A percentile compares a stretch with the other conserved stretches of the same genome.
phyloP scores from a whole-genome alignment of 352 stramenopile species.

The Phytophthora europaea region DNA sequence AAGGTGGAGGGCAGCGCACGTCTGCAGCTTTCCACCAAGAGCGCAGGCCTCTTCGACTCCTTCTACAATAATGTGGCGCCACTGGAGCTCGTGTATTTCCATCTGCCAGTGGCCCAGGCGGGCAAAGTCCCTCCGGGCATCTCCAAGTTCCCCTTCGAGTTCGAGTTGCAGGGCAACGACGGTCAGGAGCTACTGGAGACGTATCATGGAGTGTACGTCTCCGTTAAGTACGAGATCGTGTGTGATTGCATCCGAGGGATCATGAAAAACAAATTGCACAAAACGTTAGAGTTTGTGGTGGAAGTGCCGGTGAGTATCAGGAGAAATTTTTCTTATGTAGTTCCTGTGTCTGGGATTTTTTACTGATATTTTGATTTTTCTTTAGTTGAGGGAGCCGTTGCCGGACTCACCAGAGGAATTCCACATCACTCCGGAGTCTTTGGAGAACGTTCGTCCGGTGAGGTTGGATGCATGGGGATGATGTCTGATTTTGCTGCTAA shows the following conservation, averaged over 20 bases:
- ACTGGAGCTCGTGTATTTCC: slow-evolving; percentile 87
- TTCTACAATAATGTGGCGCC: slow-evolving; percentile 84
- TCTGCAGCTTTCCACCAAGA: slow-evolving; percentile 86
- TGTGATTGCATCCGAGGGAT: slow-evolving; percentile 88
- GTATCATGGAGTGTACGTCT: slow-evolving; percentile 94
- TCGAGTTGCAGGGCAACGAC: slow-evolving; percentile 78
- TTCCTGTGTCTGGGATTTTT: neutral
- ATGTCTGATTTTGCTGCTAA: slow-evolving; percentile 7
- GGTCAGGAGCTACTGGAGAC: slow-evolving; percentile 87
- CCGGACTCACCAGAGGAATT: slow-evolving; percentile 80
- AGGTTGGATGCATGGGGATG: slow-evolving; percentile 1
- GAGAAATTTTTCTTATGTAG: neutral
- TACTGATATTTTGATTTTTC: slow-evolving; percentile 1
- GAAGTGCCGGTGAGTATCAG: slow-evolving; percentile 75
- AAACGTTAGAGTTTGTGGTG: slow-evolving; percentile 92
- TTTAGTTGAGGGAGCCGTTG: slow-evolving; percentile 65
- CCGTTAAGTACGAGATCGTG: slow-evolving; percentile 91
- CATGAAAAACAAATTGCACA: slow-evolving; percentile 90
- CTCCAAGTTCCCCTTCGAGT: slow-evolving; percentile 93
- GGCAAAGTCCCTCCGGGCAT: slow-evolving; percentile 85
- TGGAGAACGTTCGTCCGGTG: slow-evolving; percentile 86
- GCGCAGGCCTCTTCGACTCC: slow-evolving; percentile 82
- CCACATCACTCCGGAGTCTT: slow-evolving; percentile 80
- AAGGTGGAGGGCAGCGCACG: slow-evolving; percentile 86
- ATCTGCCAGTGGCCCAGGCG: slow-evolving; percentile 72